Conservation (phyloP, 2,329 filamentous ascomycete genomes). For the Fusarium sp. region DNA sequence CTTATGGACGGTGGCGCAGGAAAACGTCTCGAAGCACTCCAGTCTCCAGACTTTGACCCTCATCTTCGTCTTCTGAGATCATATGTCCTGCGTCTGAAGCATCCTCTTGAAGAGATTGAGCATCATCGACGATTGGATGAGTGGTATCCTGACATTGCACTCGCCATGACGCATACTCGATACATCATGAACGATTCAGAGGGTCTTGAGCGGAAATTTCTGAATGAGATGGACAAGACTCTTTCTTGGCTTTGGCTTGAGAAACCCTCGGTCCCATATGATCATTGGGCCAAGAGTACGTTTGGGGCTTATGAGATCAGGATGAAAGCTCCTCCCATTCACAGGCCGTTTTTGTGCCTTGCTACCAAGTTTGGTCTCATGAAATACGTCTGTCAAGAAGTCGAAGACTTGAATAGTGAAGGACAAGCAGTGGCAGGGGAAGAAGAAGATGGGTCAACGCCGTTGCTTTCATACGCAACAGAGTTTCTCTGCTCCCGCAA, state of each 20-base stretch:
- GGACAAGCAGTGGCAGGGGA: neutral
- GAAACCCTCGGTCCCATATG: neutral
- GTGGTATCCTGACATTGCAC: slow-evolving; percentile 54
- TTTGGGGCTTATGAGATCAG: slow-evolving; percentile 17
- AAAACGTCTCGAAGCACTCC: neutral
- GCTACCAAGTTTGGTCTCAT: slow-evolving; percentile 5
- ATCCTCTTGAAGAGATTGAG: slow-evolving; percentile 51
- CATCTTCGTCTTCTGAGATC: slow-evolving; percentile 13
- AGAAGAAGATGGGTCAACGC: neutral
- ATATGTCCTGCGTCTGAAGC: slow-evolving; percentile 50
- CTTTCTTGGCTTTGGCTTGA: slow-evolving; percentile 14
- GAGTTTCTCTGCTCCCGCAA: slow-evolving; percentile 20
- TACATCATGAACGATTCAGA: slow-evolving; percentile 37
- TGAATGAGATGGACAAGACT: slow-evolving; percentile 16
- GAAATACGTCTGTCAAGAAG: slow-evolving; percentile 7
- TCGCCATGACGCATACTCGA: slow-evolving; percentile 54
- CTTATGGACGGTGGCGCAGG: neutral
- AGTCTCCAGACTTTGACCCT: neutral
- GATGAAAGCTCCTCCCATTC: slow-evolving; percentile 13
- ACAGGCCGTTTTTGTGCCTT: slow-evolving; percentile 5
- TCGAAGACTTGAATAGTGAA: neutral
- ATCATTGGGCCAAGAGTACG: slow-evolving; percentile 20
- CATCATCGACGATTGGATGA: slow-evolving; percentile 55
- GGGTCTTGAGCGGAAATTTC: neutral
- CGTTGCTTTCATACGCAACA: slow-evolving; percentile 12